Percentiles rank a stretch among this genome's conserved stretches.
These are phyloP conservation scores for Chytriomyces sp. DNA, from an alignment of 192 early-diverging fungal species.

Conservation along the genomic window DNA sequence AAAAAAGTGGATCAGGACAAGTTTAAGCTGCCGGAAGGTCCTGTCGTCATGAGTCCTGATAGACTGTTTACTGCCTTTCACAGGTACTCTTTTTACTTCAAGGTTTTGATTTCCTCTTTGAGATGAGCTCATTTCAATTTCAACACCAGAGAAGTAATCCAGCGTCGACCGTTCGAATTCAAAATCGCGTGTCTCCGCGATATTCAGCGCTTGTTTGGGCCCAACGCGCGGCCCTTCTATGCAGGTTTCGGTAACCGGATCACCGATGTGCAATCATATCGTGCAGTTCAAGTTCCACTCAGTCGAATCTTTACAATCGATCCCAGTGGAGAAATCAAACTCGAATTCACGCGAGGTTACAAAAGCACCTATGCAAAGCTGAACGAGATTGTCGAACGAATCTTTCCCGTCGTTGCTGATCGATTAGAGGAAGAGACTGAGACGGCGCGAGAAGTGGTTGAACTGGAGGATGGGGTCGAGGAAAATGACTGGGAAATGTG, in stretches of 20 bases:
- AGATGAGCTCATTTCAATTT: neutral
- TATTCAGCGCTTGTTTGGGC: constrained; percentile 87
- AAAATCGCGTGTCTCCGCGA: constrained; percentile 95
- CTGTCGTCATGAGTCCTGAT: constrained; percentile 95
- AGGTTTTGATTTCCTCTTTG: too few species aligned
- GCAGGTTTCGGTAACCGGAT: constrained; percentile 97
- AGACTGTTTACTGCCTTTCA: constrained; percentile 90
- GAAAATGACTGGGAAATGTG: constrained; percentile 22
- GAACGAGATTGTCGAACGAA: constrained; percentile 93
- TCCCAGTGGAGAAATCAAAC: constrained; percentile 83
- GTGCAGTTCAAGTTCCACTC: constrained; percentile 88
- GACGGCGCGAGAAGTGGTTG: neutral
- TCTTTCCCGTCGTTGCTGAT: constrained; percentile 66
- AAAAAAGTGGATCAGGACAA: constrained; percentile 86
- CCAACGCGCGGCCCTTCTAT: constrained; percentile 78
- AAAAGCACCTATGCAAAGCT: constrained; percentile 75
- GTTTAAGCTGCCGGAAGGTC: constrained; percentile 89
- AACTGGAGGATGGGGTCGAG: constrained; percentile 3
- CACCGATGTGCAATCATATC: constrained; percentile 94
- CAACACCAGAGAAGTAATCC: constrained; percentile 80
- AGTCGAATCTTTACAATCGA: constrained; percentile 98
- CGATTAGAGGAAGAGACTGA: too few species aligned
- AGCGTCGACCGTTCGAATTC: constrained; percentile 92
- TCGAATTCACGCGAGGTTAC: constrained; percentile 85
- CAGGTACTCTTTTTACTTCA: constrained; percentile 39